Evolutionary conservation across 2,329 filamentous ascomycete species (phyloP), one percentile per base, ranked within the genome.

Genomic region (Aspergillus sp.): DNA sequence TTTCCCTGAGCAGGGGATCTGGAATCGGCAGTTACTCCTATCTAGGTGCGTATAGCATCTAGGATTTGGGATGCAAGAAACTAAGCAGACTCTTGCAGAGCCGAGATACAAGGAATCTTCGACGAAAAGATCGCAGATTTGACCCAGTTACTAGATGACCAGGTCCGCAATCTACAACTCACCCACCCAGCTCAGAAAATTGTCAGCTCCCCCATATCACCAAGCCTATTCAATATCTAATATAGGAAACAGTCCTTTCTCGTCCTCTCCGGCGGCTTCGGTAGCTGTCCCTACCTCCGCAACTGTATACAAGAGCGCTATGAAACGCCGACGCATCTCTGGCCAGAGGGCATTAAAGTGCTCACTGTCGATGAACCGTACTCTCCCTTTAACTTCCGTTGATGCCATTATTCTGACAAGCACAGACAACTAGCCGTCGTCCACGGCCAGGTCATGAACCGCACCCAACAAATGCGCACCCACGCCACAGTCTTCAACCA

Each of bases 221-320:
- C 12, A 37, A 15, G 34, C 3, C 4, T 37, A 37, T 8, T 4
- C 12, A n/a, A 15, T n/a, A 37, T 37, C 15, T 37, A 37, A 37
- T 13, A 1, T n/a, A 37, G 5, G 12, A 4, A 2, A 37, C 19
- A 70, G 67, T 60, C 55, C 30, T 73, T 72, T 41, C 52, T 72
- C 4, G 64, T 73, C 15, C 61, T 73, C 4, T 74, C 72, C 1
- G 72, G 72, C 11, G 72, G 72, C 1, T 65, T 74, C 41, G 70
- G 70, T 2, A 70, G 70, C 48, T 73, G 70, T 12, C 63, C 65
- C 8, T 73, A 73, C 51, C 62, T 74, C 13, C 61, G 63, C 40
- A 54, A 66, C n/a, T 55, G 66, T 12, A 61, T 74, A 2, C 49
- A 61, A 19, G 51, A 64, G 7, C 62, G 63, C 46, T 73, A 68